Percentiles rank a stretch among this genome's conserved stretches.
phyloP scores from a whole-genome alignment of 2,329 filamentous ascomycete species.

The Penicillium sp. region DNA sequence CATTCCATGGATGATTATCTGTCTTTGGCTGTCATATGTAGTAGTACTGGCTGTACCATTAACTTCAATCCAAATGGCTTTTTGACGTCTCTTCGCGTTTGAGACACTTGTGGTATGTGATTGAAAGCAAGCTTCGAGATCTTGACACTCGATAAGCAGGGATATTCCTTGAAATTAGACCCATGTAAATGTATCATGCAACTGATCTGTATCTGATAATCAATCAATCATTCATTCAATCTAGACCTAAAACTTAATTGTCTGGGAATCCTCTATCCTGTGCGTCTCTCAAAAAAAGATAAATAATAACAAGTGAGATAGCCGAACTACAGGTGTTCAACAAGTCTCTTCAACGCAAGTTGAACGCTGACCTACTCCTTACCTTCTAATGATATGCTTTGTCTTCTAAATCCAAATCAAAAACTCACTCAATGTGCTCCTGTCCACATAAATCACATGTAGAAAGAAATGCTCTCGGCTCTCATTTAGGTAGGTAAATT shows the following conservation, averaged over 20 bases:
- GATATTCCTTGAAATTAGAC: background rate
- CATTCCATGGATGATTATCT: background rate
- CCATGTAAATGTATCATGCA: background rate
- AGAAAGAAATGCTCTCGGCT: background rate
- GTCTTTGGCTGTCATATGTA: background rate
- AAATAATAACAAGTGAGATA: too few relatives aligned
- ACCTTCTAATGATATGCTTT: too few relatives aligned
- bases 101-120: too few relatives aligned
- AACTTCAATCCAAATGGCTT: too few relatives aligned
- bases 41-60: background rate
- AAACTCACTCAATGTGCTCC: background rate
- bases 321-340: too few relatives aligned
- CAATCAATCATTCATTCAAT: background rate
- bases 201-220: background rate
- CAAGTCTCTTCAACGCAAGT: too few relatives aligned
- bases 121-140: background rate
- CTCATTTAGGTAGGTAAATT: background rate
- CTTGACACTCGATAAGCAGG: background rate
- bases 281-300: too few relatives aligned
- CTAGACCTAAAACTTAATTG: too few relatives aligned
- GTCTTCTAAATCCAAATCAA: too few relatives aligned
- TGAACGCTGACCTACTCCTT: too few relatives aligned
- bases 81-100: too few relatives aligned
- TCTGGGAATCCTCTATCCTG: too few relatives aligned
- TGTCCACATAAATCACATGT: background rate